phyloP scores from a whole-genome alignment of 1,284 basidiomycete genomes.

The Ganoderma multipileum region DNA sequence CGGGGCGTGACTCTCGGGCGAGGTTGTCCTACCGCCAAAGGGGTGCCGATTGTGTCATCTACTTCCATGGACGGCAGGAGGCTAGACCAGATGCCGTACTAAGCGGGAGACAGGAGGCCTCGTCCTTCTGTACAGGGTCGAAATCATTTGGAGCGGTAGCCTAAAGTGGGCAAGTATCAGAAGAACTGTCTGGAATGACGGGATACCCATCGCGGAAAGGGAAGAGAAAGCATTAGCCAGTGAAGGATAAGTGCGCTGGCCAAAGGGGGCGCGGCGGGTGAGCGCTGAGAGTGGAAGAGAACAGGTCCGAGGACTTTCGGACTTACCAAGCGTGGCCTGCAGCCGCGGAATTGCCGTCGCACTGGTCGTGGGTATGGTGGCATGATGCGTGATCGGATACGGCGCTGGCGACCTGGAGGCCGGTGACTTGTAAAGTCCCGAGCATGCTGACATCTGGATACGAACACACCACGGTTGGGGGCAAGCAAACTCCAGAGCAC shows the following conservation, averaged over 20 bases:
- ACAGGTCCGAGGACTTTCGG: slow-evolving; percentile 30
- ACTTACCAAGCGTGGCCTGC: slow-evolving; percentile 15
- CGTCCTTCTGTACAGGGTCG: slow-evolving; percentile 10
- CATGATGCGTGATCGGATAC: slow-evolving; percentile 24
- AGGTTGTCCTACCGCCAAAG: slow-evolving; percentile 7
- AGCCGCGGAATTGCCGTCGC: slow-evolving; percentile 27
- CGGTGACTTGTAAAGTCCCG: neutral
- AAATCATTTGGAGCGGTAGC: slow-evolving; percentile 2
- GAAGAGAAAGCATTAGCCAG: slow-evolving; percentile 17
- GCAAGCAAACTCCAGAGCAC: neutral
- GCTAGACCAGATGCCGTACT: slow-evolving; percentile 12
- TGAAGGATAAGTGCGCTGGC: slow-evolving; percentile 17
- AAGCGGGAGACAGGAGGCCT: slow-evolving; percentile 1
- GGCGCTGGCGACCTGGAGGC: slow-evolving; percentile 8
- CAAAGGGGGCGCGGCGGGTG: slow-evolving; percentile 20
- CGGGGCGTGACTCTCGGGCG: slow-evolving; percentile 1
- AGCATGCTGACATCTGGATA: neutral
- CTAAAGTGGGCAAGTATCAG: slow-evolving; percentile 23
- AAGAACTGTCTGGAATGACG: slow-evolving; percentile 21
- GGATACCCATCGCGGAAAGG: slow-evolving; percentile 15
- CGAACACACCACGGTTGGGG: neutral
- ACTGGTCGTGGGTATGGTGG: slow-evolving; percentile 20
- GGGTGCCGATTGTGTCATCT: slow-evolving; percentile 14
- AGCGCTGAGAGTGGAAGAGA: slow-evolving; percentile 6
- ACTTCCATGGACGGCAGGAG: slow-evolving; percentile 7